A percentile compares a stretch with the other conserved stretches of the same genome.
Evolutionary conservation across 176 grass and related monocot species (phyloP).

Genomic region (Pharus latifolius): DNA sequence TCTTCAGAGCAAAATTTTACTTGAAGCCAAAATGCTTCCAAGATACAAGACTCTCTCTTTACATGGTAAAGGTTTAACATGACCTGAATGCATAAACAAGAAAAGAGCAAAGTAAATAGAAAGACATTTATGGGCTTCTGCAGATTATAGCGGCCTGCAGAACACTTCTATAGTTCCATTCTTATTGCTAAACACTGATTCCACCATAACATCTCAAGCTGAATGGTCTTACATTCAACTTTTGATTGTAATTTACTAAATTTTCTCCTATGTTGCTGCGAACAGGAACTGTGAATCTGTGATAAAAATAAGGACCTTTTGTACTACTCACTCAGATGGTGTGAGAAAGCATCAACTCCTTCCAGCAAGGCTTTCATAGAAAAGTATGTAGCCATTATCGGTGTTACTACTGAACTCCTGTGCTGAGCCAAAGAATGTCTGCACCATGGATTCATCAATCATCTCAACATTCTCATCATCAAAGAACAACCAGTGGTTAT

Average conservation of each 20-base stretch:
- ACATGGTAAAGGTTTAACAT: conserved; percentile 8
- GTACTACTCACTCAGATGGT: conserved; percentile 6
- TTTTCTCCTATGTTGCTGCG: conserved; percentile 1
- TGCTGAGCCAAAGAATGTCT: conserved; percentile 80
- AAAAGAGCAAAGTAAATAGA: not conserved
- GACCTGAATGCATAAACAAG: not conserved
- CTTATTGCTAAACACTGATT: conserved; percentile 18
- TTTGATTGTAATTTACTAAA: conserved; percentile 19
- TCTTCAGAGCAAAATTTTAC: conserved; percentile 12
- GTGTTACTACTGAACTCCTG: conserved; percentile 92
- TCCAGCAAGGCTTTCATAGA: conserved; percentile 68
- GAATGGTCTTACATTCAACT: conserved; percentile 22
- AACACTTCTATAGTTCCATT: not conserved
- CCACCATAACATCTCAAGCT: conserved; percentile 16
- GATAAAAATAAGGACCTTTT: not conserved
- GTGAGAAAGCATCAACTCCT: conserved; percentile 24
- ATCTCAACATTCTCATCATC: conserved; percentile 95
- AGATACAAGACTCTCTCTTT: not conserved
- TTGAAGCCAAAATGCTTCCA: conserved; percentile 4
- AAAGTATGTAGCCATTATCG: conserved; percentile 90
- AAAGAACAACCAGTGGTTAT: conserved; percentile 90
- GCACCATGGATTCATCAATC: conserved; percentile 75
- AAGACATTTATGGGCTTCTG: conserved; percentile 1
- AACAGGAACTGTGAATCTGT: not conserved
- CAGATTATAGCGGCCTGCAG: not conserved